Conservation (phyloP, 345 rosid species). For the Eucalyptus microcorys region DNA sequence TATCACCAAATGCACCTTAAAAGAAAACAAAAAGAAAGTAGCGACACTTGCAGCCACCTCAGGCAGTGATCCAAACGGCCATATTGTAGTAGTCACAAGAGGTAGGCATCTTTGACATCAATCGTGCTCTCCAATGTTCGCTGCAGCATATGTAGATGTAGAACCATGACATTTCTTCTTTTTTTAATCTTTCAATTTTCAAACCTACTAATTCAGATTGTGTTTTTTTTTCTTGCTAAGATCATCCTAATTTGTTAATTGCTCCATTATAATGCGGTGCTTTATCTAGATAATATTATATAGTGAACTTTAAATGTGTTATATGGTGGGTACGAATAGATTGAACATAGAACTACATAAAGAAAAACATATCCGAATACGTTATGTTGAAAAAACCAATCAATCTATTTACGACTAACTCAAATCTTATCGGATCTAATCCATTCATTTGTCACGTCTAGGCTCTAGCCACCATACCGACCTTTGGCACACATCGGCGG, state of each 20-base stretch:
- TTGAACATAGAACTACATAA: not conserved
- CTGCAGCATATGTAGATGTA: too few relatives aligned
- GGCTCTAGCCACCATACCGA: fast-evolving
- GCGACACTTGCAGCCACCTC: too few relatives aligned
- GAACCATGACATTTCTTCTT: not conserved
- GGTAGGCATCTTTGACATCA: not conserved
- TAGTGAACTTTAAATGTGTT: not conserved
- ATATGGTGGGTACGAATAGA: too few relatives aligned
- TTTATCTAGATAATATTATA: not conserved
- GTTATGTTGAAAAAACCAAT: too few relatives aligned
- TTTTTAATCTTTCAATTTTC: not conserved
- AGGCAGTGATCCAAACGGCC: fast-evolving
- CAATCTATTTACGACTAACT: not conserved
- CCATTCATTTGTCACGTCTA: not conserved
- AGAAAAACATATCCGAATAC: not conserved
- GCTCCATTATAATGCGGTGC: not conserved
- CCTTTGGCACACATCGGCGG: not conserved
- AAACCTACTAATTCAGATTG: too few relatives aligned
- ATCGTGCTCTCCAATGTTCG: not conserved
- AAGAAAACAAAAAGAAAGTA: too few relatives aligned
- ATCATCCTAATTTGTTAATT: not conserved
- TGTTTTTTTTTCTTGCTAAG: not conserved
- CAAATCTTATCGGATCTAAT: too few relatives aligned
- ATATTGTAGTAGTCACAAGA: not conserved
- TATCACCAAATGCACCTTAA: too few relatives aligned